These are phyloP conservation scores for Pleurozium schreberi DNA, from an alignment of 225 moss, liverwort and hornwort species.

Conservation along the genomic window DNA sequence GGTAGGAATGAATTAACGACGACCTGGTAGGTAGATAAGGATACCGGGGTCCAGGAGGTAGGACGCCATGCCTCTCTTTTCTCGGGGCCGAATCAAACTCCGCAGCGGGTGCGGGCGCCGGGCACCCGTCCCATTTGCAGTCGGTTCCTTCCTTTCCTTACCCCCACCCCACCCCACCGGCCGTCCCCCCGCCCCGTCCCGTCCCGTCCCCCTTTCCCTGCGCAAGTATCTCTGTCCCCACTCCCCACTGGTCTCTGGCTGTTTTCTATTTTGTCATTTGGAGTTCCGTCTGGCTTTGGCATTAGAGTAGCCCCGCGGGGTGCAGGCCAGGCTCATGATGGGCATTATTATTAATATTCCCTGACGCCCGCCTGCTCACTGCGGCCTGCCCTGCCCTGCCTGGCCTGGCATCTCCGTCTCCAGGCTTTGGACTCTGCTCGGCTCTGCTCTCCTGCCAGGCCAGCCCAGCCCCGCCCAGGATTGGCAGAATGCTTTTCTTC, in stretches of 20 bases:
- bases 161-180: too few relatives aligned
- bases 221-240: slow-evolving; percentile 9
- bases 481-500: neutral
- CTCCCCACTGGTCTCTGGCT: neutral
- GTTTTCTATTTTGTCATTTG: slow-evolving; percentile 2
- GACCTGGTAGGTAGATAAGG: neutral
- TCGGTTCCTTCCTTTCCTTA: neutral
- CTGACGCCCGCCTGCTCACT: neutral
- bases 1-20: neutral
- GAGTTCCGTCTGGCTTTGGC: neutral
- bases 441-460: too few relatives aligned
- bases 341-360: slow-evolving; percentile 12
- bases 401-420: neutral
- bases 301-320: neutral
- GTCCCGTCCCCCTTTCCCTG: neutral
- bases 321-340: neutral
- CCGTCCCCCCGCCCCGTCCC: too few relatives aligned
- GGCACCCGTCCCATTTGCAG: neutral
- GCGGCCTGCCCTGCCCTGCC: neutral
- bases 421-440: neutral
- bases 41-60: neutral
- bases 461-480: too few relatives aligned
- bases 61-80: neutral
- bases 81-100: neutral
- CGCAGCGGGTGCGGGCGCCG: neutral